Percentiles rank a stretch among this genome's conserved stretches.
Conservation (phyloP, 1,284 basidiomycete genomes). For the Hypsizygus ulmarius region DNA sequence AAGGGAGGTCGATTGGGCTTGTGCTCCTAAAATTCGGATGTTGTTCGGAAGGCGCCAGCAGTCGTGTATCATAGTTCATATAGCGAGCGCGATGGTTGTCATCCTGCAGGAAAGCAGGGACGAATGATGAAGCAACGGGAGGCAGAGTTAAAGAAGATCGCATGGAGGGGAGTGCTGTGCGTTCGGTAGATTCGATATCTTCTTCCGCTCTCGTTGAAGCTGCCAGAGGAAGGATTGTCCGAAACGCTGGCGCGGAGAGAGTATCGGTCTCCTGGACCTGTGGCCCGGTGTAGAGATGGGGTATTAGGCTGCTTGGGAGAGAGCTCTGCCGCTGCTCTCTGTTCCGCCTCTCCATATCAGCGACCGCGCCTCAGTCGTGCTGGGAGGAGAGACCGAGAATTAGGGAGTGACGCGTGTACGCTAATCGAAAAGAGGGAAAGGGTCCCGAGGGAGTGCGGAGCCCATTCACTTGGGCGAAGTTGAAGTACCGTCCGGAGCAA, state of each 20-base stretch:
- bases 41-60: slow-evolving; percentile 7
- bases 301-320: slow-evolving; percentile 46
- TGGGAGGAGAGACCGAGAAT: slow-evolving; percentile 15
- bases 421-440: slow-evolving; percentile 19
- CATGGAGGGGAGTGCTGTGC: slow-evolving; percentile 16
- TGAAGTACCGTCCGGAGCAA: slow-evolving; percentile 22
- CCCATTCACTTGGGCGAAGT: slow-evolving; percentile 27
- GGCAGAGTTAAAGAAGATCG: slow-evolving; percentile 15
- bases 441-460: slow-evolving; percentile 25
- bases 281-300: slow-evolving; percentile 41
- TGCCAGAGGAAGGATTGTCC: slow-evolving; percentile 26
- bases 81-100: slow-evolving; percentile 11
- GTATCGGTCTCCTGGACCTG: slow-evolving; percentile 25
- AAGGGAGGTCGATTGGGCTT: slow-evolving; percentile 15
- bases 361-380: slow-evolving; percentile 12
- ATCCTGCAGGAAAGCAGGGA: slow-evolving; percentile 11
- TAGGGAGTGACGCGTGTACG: slow-evolving; percentile 17
- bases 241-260: slow-evolving; percentile 12
- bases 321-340: slow-evolving; percentile 39
- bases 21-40: slow-evolving; percentile 4
- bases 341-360: slow-evolving; percentile 34
- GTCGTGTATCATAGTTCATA: slow-evolving; percentile 14
- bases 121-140: slow-evolving; percentile 14
- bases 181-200: slow-evolving; percentile 6
- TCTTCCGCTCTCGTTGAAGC: slow-evolving; percentile 16